phyloP scores from a whole-genome alignment of 2,329 filamentous ascomycete species.

The Xylariaceae sp. region DNA sequence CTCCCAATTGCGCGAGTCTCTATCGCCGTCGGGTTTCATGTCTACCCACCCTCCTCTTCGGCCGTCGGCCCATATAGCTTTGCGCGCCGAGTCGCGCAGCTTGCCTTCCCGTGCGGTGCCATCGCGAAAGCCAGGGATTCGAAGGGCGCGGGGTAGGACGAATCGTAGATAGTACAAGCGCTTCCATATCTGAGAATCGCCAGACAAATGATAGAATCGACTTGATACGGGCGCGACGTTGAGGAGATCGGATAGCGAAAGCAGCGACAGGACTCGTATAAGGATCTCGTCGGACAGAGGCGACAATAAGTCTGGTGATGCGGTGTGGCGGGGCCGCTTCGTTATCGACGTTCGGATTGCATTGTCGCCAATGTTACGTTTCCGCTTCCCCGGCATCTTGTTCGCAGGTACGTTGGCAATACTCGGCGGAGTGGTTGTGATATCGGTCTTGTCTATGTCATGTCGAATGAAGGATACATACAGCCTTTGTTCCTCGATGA shows the following conservation, averaged over 20 bases:
- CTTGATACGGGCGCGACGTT: slow-evolving; percentile 62
- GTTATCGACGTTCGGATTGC: too few species aligned
- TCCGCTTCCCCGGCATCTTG: too few species aligned
- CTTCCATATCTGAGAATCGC: slow-evolving; percentile 89
- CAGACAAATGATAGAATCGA: slow-evolving; percentile 67
- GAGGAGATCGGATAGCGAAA: slow-evolving; percentile 67
- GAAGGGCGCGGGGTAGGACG: slow-evolving; percentile 73
- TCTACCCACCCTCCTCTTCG: slow-evolving; percentile 40
- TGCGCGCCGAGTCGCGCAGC: slow-evolving; percentile 41
- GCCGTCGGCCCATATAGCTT: slow-evolving; percentile 42
- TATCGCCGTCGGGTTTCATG: slow-evolving; percentile 37
- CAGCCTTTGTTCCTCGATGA: slow-evolving; percentile 17
- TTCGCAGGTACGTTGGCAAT: too few species aligned
- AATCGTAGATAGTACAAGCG: slow-evolving; percentile 82
- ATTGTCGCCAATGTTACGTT: too few species aligned
- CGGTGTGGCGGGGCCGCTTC: slow-evolving; percentile 39
- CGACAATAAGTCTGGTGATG: slow-evolving; percentile 58
- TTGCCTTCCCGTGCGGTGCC: slow-evolving; percentile 30
- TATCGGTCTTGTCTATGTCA: too few species aligned
- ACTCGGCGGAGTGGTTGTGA: too few species aligned
- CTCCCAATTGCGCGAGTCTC: slow-evolving; percentile 36
- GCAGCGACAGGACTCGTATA: slow-evolving; percentile 73
- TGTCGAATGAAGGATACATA: slow-evolving; percentile 4
- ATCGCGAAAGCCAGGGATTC: slow-evolving; percentile 62
- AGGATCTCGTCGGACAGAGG: slow-evolving; percentile 82